Evolutionary conservation across 2,329 filamentous ascomycete genomes (phyloP).

Genomic region (Ophiocordyceps camponoti-floridani): DNA sequence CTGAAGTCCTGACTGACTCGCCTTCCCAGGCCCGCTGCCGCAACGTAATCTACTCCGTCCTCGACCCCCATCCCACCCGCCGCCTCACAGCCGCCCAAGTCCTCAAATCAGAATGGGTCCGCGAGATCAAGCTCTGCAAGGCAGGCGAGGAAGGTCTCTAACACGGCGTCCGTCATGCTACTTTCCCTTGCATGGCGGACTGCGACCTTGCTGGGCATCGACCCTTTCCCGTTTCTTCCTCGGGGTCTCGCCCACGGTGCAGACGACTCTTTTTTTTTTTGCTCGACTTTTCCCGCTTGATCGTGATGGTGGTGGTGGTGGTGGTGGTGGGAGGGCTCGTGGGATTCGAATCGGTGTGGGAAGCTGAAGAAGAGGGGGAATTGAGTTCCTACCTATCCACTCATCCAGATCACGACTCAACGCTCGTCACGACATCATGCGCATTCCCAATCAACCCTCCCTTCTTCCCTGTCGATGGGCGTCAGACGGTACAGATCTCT

Average conservation of each 20-base stretch:
- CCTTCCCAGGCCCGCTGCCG: constrained; percentile 66
- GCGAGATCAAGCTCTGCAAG: constrained; percentile 92
- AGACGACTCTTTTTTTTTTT: constrained; percentile 5
- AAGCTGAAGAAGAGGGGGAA: too few species aligned
- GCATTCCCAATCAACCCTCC: too few species aligned
- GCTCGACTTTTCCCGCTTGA: too few species aligned
- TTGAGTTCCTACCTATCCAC: too few species aligned
- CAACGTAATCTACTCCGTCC: constrained; percentile 96
- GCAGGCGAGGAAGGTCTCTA: constrained; percentile 90
- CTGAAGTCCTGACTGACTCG: not conserved
- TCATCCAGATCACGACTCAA: too few species aligned
- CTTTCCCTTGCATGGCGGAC: constrained; percentile 9
- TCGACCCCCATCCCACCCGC: constrained; percentile 82
- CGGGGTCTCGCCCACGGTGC: constrained; percentile 7
- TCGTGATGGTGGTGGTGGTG: too few species aligned
- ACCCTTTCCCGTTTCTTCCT: not conserved
- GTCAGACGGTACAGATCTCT: too few species aligned
- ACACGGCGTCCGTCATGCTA: constrained; percentile 12
- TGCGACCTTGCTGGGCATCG: constrained; percentile 4
- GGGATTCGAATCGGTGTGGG: too few species aligned
- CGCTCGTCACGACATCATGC: too few species aligned
- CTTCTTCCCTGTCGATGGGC: too few species aligned
- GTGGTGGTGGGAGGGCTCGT: not conserved
- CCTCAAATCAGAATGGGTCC: constrained; percentile 95
- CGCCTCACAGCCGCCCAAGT: constrained; percentile 93